Evolutionary conservation across 108 stramenopile species (phyloP).

Genomic region (Skeletonema potamos): DNA sequence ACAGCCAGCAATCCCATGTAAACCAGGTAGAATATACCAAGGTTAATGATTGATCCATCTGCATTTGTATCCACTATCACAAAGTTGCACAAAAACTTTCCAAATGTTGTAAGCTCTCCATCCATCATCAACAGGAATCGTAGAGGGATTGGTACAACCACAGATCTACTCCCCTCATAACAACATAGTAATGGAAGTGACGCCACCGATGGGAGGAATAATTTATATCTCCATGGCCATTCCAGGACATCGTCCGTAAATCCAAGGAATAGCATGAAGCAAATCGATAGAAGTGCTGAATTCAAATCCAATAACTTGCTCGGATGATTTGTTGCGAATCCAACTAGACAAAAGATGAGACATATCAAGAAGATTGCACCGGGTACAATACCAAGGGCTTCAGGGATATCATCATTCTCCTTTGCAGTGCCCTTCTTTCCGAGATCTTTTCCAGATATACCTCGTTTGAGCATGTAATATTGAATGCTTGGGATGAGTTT

Average conservation of each 20-base stretch:
- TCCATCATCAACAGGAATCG: slow-evolving; percentile 57
- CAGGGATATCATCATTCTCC: slow-evolving; percentile 73
- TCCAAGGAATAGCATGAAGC: slow-evolving; percentile 96
- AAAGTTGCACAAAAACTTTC: slow-evolving; percentile 44
- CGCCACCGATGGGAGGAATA: slow-evolving; percentile 91
- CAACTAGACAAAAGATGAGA: slow-evolving; percentile 85
- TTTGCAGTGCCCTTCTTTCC: slow-evolving; percentile 83
- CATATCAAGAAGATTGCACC: slow-evolving; percentile 91
- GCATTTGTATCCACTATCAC: slow-evolving; percentile 74
- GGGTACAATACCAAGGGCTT: slow-evolving; percentile 93
- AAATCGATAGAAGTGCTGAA: slow-evolving; percentile 92
- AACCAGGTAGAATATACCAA: slow-evolving; percentile 86
- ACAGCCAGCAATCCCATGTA: slow-evolving; percentile 98
- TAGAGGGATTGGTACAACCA: slow-evolving; percentile 88
- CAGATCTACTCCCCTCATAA: slow-evolving; percentile 92
- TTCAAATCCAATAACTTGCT: slow-evolving; percentile 72
- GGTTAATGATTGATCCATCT: slow-evolving; percentile 76
- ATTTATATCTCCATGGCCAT: slow-evolving; percentile 98
- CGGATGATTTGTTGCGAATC: slow-evolving; percentile 81
- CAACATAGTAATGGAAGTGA: slow-evolving; percentile 93
- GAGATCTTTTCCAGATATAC: slow-evolving; percentile 84
- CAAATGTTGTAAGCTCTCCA: slow-evolving; percentile 59
- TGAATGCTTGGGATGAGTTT: slow-evolving; percentile 40
- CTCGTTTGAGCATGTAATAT: slow-evolving; percentile 71
- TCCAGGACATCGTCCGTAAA: slow-evolving; percentile 97